Percentiles rank a stretch among this genome's conserved stretches.
phyloP scores from a whole-genome alignment of 2,329 filamentous ascomycete species.

The Coleophoma cylindrospora region DNA sequence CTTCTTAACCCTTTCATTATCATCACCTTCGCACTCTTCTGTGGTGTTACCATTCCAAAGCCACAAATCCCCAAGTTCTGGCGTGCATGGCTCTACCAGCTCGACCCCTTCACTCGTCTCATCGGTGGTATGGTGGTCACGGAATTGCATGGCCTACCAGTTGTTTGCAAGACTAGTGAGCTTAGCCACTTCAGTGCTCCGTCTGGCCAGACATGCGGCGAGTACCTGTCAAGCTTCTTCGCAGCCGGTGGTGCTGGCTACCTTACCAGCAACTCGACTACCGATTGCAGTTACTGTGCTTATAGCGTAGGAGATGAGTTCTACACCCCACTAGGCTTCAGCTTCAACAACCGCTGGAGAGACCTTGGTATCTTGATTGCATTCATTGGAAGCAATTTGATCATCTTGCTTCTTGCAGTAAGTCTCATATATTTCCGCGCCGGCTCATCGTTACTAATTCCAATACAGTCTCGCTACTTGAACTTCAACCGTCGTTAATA shows the following conservation, averaged over 20 bases:
- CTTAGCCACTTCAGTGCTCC: conserved; percentile 67
- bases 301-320: conserved; percentile 79
- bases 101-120: conserved; percentile 78
- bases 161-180: conserved; percentile 57
- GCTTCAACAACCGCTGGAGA: conserved; percentile 68
- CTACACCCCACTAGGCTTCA: conserved; percentile 61
- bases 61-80: conserved; percentile 75
- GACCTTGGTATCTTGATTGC: conserved; percentile 75
- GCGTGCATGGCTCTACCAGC: conserved; percentile 75
- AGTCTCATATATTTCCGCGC: not conserved
- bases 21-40: conserved; percentile 81
- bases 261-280: conserved; percentile 59
- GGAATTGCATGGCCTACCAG: conserved; percentile 61
- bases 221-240: conserved; percentile 74
- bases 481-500: not conserved
- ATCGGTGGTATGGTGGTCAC: conserved; percentile 78
- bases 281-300: conserved; percentile 74
- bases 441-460: not conserved
- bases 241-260: conserved; percentile 65
- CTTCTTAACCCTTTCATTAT: conserved; percentile 79
- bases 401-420: conserved; percentile 49
- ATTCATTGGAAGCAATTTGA: conserved; percentile 74
- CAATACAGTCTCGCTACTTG: not conserved
- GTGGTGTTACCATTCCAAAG: conserved; percentile 77
- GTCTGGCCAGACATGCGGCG: conserved; percentile 59